Base-by-base conservation (phyloP, 2,329 filamentous ascomycete genomes). In the Exophiala dermatitidis region DNA sequence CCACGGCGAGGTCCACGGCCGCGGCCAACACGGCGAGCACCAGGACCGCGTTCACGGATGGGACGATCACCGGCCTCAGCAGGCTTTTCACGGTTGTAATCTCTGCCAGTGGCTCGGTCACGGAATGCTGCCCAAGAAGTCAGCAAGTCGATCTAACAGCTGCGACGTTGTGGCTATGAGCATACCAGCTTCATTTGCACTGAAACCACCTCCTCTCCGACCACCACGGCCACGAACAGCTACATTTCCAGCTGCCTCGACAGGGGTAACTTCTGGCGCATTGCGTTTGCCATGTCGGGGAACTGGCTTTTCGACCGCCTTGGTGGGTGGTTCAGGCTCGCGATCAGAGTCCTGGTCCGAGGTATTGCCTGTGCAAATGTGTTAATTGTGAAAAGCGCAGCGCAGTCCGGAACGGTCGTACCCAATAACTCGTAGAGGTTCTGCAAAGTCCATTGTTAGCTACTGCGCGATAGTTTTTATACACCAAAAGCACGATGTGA, bases 371-470 rank as follows among this genome's bases (percentile, higher is more conserved):
- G 71, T 63, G 57, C 50, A 38, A 48, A 48, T 52, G 59, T 56
- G 32, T 52, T 45, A 63, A 57, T 46, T 46, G 47, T 58, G 10
- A 38, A 28, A 19, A 28, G 48, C 30, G 37, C 7, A 6, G 54
- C 57, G 53, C 63, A 62, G 59, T 52, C 53, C 62, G 29, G 28
- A 48, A 49, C 47, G 52, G 52, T 33, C 69, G 64, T 95, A 97
- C 93, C 91, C 82, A 98, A 89, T 79, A 95, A 85, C 82, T 93
- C 91, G 82, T 88, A 97, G 71, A 88, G 85, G 82, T 98, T 98
- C 93, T 97, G 68, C 64, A 62, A 61, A 52, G 28, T 50, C 56
- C 42, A 50, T 42, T 46, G 52, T 57, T 45, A 56, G 54, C 50
- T 41, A 30, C 50, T 48, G 38, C 42, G 52, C 46, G 32, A 9